These are phyloP conservation scores for Elaeis oleifera DNA, from an alignment of 202 grass and related monocot genomes.

Conservation along the genomic window DNA sequence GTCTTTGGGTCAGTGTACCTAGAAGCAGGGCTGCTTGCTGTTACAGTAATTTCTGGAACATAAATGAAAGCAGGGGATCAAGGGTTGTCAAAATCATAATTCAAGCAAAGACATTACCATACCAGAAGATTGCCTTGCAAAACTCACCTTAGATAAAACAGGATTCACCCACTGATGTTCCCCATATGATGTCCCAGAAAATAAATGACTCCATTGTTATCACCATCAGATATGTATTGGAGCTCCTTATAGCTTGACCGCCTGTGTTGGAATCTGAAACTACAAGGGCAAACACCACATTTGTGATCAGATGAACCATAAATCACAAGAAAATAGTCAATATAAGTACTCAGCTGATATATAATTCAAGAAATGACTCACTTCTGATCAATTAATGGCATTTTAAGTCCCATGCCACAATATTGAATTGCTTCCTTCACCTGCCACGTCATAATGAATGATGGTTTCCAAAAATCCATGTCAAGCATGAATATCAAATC, in stretches of 20 bases:
- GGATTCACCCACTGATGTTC: constrained; percentile 96
- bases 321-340: neutral
- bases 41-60: constrained; percentile 62
- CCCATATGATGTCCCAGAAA: constrained; percentile 83
- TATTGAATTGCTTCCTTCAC: constrained; percentile 69
- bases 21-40: constrained; percentile 81
- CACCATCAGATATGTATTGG: constrained; percentile 88
- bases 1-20: constrained; percentile 91
- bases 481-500: constrained; percentile 5
- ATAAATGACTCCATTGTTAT: constrained; percentile 84
- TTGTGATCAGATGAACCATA: constrained; percentile 13
- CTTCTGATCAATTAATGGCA: constrained; percentile 36
- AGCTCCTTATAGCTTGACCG: constrained; percentile 91
- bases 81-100: neutral
- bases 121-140: constrained; percentile 10
- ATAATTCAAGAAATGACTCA: constrained; percentile 21
- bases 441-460: constrained; percentile 24
- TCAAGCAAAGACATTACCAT: neutral
- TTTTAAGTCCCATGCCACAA: constrained; percentile 27
- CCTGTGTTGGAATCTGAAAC: constrained; percentile 77
- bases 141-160: constrained; percentile 73
- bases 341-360: too few species aligned
- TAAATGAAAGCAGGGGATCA: neutral
- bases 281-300: constrained; percentile 31
- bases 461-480: neutral